Conservation (phyloP, 768 basidiomycete genomes). For the Psilocybe tampanensis region DNA sequence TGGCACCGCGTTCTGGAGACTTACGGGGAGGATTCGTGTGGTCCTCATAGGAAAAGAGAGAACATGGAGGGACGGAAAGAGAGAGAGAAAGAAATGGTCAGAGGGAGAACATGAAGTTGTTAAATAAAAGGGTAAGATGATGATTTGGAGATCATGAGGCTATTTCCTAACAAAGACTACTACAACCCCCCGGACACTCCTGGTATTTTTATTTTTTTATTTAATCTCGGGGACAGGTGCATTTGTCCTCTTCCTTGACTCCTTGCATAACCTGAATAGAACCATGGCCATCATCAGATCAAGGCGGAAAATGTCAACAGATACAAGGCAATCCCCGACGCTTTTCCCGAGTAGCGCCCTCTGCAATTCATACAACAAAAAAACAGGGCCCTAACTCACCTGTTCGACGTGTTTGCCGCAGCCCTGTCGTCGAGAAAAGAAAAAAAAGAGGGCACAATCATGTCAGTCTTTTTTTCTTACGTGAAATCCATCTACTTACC, state of each 20-base stretch:
- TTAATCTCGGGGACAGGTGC: constrained; percentile 34
- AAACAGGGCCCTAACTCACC: constrained; percentile 42
- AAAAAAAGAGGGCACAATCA: constrained; percentile 15
- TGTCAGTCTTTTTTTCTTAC: constrained; percentile 3
- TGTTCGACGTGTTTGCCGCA: constrained; percentile 68
- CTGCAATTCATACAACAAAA: not conserved
- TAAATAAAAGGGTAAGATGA: constrained; percentile 15
- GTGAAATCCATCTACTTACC: constrained; percentile 41
- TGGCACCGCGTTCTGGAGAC: constrained; percentile 16
- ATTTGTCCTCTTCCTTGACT: constrained; percentile 50
- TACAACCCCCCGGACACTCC: constrained; percentile 18
- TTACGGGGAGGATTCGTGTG: constrained; percentile 23
- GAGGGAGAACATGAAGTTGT: constrained; percentile 9
- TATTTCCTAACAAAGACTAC: constrained; percentile 24
- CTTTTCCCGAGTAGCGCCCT: constrained; percentile 6
- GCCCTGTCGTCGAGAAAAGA: constrained; percentile 46
- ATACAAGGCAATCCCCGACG: constrained; percentile 15
- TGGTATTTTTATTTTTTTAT: constrained; percentile 4
- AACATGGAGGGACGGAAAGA: constrained; percentile 27
- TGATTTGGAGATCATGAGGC: constrained; percentile 38
- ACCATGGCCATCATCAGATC: constrained; percentile 19
- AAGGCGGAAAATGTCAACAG: constrained; percentile 21
- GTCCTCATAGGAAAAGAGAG: constrained; percentile 22
- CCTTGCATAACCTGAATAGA: constrained; percentile 45
- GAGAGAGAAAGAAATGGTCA: constrained; percentile 18